These are phyloP conservation scores for Odontarrhena argentea DNA, from an alignment of 345 rosid species.

Conservation along the genomic window DNA sequence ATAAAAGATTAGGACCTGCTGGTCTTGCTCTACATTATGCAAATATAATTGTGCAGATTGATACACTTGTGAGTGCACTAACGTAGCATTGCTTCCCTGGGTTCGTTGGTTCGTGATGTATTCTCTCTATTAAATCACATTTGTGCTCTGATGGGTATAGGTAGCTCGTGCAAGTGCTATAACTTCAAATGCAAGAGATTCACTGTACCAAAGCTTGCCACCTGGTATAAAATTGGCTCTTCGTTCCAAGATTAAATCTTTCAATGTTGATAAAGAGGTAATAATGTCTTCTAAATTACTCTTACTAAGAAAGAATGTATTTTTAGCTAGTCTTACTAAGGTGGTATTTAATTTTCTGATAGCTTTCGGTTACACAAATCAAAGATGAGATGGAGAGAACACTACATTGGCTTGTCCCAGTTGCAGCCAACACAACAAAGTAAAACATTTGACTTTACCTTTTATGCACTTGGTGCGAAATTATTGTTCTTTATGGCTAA, in stretches of 20 bases:
- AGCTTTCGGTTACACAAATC: slow-evolving; percentile 75
- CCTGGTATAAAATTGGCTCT: slow-evolving; percentile 71
- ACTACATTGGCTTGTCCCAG: slow-evolving; percentile 94
- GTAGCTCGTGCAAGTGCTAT: slow-evolving; percentile 80
- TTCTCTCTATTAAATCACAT: slow-evolving; percentile 7
- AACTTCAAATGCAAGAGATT: slow-evolving; percentile 81
- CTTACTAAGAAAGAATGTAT: neutral
- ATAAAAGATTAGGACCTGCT: slow-evolving; percentile 69
- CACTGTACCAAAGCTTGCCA: slow-evolving; percentile 82
- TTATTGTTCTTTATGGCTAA: slow-evolving; percentile 9
- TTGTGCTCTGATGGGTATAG: slow-evolving; percentile 46
- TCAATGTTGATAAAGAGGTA: slow-evolving; percentile 65
- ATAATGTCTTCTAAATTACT: slow-evolving; percentile 31
- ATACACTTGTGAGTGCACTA: slow-evolving; percentile 65
- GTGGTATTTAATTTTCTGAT: slow-evolving; percentile 36
- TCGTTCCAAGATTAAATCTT: slow-evolving; percentile 65
- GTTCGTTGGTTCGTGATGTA: slow-evolving; percentile 23
- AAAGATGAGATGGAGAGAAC: slow-evolving; percentile 97
- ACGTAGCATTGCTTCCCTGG: slow-evolving; percentile 24
- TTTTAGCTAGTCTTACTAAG: slow-evolving; percentile 16
- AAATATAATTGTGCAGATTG: slow-evolving; percentile 72
- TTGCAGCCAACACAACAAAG: slow-evolving; percentile 92
- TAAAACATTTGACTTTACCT: slow-evolving; percentile 38
- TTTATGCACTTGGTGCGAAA: neutral
- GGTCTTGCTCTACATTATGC: slow-evolving; percentile 94